Evolutionary conservation across 2,329 filamentous ascomycete species (phyloP).

Genomic region (Fusarium poae): DNA sequence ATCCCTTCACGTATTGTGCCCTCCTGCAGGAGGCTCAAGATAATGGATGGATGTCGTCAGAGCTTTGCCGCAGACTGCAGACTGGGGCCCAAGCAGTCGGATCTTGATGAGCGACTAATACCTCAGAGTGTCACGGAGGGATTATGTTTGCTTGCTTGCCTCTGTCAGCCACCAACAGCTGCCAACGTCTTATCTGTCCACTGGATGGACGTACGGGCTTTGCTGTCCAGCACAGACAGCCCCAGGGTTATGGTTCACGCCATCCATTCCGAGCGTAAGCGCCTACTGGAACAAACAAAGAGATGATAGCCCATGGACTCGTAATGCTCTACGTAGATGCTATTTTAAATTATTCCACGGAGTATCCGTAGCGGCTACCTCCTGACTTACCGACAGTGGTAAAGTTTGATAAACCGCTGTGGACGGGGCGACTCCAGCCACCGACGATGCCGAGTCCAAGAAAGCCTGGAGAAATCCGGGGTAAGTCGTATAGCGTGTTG

Average conservation of each 20-base stretch:
- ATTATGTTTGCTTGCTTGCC: constrained; percentile 20
- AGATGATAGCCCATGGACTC: neutral
- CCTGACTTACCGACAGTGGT: neutral
- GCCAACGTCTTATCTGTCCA: neutral
- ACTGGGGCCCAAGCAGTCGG: constrained; percentile 31
- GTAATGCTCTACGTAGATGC: constrained; percentile 1
- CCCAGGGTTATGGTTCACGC: constrained; percentile 26
- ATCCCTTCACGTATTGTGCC: constrained; percentile 11
- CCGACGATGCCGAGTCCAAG: constrained; percentile 25
- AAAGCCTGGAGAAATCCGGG: constrained; percentile 37
- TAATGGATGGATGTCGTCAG: constrained; percentile 30
- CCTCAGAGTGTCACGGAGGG: neutral
- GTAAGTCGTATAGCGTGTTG: constrained; percentile 15
- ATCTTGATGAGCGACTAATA: constrained; percentile 18
- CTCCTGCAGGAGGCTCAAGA: constrained; percentile 19
- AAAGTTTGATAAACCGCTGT: neutral
- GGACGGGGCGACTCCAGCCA: constrained; percentile 11
- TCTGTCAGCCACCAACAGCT: constrained; percentile 16
- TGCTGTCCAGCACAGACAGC: constrained; percentile 14
- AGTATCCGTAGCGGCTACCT: constrained; percentile 22
- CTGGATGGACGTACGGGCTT: neutral
- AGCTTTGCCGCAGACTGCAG: constrained; percentile 15
- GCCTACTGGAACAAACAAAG: constrained; percentile 15
- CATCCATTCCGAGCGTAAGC: constrained; percentile 13
- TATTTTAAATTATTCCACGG: constrained; percentile 11